Evolutionary conservation across 768 basidiomycete species (phyloP).

Genomic region (Amanita muscaria): DNA sequence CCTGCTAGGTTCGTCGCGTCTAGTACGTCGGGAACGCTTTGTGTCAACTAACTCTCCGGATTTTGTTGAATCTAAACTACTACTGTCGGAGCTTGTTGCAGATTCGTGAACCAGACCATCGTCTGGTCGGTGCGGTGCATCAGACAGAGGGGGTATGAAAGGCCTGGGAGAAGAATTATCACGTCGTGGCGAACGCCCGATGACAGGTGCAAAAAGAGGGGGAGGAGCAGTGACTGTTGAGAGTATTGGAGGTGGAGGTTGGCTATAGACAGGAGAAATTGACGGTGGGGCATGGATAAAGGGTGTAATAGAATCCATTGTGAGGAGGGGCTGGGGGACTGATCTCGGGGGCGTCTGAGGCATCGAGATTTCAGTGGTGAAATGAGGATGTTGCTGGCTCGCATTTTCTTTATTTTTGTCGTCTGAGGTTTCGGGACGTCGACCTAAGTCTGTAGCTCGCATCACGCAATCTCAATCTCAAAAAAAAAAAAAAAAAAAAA

Average conservation of each 20-base stretch:
- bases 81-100: slow-evolving; percentile 9
- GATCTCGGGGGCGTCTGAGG: too few species aligned
- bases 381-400: too few species aligned
- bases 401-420: slow-evolving; percentile 4
- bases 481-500: too few species aligned
- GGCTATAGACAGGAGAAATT: background rate
- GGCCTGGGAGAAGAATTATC: background rate
- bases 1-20: background rate
- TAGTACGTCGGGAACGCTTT: background rate
- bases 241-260: background rate
- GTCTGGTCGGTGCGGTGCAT: slow-evolving; percentile 1
- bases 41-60: too few species aligned
- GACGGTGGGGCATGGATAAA: background rate
- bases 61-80: slow-evolving; percentile 8
- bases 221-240: too few species aligned
- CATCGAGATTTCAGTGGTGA: background rate
- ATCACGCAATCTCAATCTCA: background rate
- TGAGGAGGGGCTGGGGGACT: too few species aligned
- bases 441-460: background rate
- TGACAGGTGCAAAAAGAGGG: too few species aligned
- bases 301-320: too few species aligned
- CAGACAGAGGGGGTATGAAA: slow-evolving; percentile 4
- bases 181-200: too few species aligned
- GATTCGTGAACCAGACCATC: slow-evolving; percentile 4
- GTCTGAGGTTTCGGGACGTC: slow-evolving; percentile 4